These are phyloP conservation scores for Apostasia shenzhenica DNA, from an alignment of 106 monocot species.

Conservation along the genomic window DNA sequence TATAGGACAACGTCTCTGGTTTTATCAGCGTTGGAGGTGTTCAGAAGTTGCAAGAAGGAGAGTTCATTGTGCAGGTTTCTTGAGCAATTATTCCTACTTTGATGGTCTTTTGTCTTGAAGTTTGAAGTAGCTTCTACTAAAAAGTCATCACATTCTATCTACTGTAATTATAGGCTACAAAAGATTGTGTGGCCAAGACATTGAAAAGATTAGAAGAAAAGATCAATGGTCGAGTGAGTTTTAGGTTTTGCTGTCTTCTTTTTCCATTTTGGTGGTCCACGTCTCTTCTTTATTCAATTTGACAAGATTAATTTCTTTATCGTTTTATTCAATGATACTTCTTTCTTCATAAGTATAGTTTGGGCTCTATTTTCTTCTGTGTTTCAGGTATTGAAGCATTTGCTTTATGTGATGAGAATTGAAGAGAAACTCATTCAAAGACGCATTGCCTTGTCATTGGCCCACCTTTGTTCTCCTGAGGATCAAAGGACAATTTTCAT, in stretches of 20 bases:
- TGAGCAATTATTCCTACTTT: neutral
- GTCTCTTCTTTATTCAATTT: neutral
- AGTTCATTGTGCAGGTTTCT: slow-evolving; percentile 95
- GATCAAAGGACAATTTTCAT: slow-evolving; percentile 88
- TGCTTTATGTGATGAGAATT: slow-evolving; percentile 82
- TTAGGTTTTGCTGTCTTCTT: neutral
- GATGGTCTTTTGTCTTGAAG: neutral
- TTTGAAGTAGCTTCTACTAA: neutral
- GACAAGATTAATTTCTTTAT: neutral
- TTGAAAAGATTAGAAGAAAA: slow-evolving; percentile 96
- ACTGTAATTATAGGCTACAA: slow-evolving; percentile 71
- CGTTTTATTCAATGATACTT: neutral
- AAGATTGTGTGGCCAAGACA: slow-evolving; percentile 99
- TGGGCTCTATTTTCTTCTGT: neutral
- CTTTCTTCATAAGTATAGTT: neutral
- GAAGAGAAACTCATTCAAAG: slow-evolving; percentile 80
- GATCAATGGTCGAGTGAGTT: slow-evolving; percentile 84
- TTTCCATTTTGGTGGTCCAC: neutral
- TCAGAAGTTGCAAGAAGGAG: slow-evolving; percentile 97
- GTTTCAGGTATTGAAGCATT: slow-evolving; percentile 78
- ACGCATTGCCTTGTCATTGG: slow-evolving; percentile 79
- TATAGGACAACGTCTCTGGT: slow-evolving; percentile 83
- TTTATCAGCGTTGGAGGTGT: slow-evolving; percentile 94
- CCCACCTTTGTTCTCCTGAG: slow-evolving; percentile 84
- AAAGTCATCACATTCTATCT: neutral